These are phyloP conservation scores for Phaseolus coccineus DNA, from an alignment of 331 rosid species.

Conservation along the genomic window DNA sequence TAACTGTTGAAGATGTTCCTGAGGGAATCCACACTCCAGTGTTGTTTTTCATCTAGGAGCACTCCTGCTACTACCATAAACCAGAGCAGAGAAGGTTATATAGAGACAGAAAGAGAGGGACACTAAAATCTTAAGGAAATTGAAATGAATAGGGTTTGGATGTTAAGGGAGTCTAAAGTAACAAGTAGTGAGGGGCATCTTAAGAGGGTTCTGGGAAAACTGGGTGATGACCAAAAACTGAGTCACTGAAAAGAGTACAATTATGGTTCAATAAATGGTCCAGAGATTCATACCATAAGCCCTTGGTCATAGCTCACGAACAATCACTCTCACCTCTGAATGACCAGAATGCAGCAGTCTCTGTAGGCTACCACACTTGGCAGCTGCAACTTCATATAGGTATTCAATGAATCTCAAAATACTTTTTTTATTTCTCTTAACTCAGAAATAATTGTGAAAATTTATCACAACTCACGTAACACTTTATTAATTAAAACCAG, in stretches of 20 bases:
- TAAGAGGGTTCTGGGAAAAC: conserved; percentile 39
- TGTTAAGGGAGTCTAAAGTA: neutral
- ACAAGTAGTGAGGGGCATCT: conserved; percentile 44
- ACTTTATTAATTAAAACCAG: too few relatives aligned
- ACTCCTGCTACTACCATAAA: neutral
- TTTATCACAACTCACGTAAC: too few relatives aligned
- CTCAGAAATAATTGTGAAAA: too few relatives aligned
- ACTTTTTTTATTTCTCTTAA: too few relatives aligned
- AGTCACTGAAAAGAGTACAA: conserved; percentile 32
- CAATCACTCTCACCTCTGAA: conserved; percentile 57
- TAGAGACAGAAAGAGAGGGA: conserved; percentile 21
- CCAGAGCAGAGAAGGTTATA: conserved; percentile 22
- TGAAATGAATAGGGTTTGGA: conserved; percentile 1
- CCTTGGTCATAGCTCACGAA: conserved; percentile 40
- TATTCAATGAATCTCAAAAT: neutral
- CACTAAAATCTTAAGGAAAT: conserved; percentile 1
- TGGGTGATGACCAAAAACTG: conserved; percentile 32
- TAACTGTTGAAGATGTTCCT: conserved; percentile 36
- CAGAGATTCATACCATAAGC: conserved; percentile 52
- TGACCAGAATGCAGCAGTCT: conserved; percentile 39
- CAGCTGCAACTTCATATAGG: conserved; percentile 30
- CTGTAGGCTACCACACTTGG: neutral
- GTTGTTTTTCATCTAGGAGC: conserved; percentile 1
- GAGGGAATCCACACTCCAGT: conserved; percentile 32
- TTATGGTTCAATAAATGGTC: conserved; percentile 55